Evolutionary conservation across 148 eudicot genomes (phyloP).

Genomic region (Beta vulgaris): DNA sequence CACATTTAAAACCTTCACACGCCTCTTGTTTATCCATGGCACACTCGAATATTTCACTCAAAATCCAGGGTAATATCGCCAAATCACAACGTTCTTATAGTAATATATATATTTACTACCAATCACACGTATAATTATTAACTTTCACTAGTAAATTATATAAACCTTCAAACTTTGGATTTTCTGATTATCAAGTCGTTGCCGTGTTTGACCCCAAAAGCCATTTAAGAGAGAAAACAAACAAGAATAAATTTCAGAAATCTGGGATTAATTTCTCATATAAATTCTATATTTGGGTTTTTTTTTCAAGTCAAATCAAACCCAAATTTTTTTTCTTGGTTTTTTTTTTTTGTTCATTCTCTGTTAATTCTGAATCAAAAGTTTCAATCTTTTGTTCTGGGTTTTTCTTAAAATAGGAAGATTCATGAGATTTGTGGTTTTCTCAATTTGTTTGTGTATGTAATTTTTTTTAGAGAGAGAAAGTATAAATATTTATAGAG

Average conservation of each 20-base stretch:
- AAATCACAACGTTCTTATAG: background rate
- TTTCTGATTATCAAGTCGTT: slow-evolving; percentile 45
- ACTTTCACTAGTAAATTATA: background rate
- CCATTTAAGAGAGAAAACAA: slow-evolving; percentile 18
- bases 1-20: slow-evolving; percentile 30
- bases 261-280: background rate
- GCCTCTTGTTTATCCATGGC: slow-evolving; percentile 14
- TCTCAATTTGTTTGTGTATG: slow-evolving; percentile 14
- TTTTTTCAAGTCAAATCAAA: slow-evolving; percentile 5
- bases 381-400: slow-evolving; percentile 25
- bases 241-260: too few species aligned
- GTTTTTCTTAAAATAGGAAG: slow-evolving; percentile 1
- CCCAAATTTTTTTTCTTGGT: background rate
- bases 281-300: background rate
- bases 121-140: slow-evolving; percentile 3
- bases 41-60: background rate
- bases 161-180: slow-evolving; percentile 11
- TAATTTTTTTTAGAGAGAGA: slow-evolving; percentile 3
- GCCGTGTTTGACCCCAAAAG: slow-evolving; percentile 86
- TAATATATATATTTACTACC: slow-evolving; percentile 4
- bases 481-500: background rate
- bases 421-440: background rate
- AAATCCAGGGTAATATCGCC: background rate
- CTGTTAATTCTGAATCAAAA: slow-evolving; percentile 2
- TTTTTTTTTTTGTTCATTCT: slow-evolving; percentile 6